Evolutionary conservation across 176 grass and related monocot species (phyloP), one percentile per base, ranked within the genome.

Genomic region (Musa beccarii): DNA sequence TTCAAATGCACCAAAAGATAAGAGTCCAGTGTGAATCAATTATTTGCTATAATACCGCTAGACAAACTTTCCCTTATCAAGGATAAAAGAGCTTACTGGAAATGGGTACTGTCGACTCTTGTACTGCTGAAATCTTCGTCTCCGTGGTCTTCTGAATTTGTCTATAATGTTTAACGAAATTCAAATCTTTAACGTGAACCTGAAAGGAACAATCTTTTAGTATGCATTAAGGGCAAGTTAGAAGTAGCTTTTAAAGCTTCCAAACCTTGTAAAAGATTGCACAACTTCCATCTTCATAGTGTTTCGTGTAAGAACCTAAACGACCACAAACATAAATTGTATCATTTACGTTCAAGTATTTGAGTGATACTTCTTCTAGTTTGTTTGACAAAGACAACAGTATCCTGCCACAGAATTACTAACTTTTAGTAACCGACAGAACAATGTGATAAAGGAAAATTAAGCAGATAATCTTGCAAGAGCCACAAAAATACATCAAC

Each of bases 291-390:
- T 75, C 72, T 80, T 2, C 8, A 74, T 54, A 54, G 63, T 76
- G 29, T 68, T 51, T 79, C 63, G 76, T 43, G 52, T 88, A 92
- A 61, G 68, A 82, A 0, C 1, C 1, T n/a, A 92, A 67, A 54
- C 0, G 0, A 51, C 89, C 89, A 71, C 59, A 76, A 82, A 89
- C 84, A 84, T 82, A 84, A 53, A 92, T 74, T 71, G 86, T 66
- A 67, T 92, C 86, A 52, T 84, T 68, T 55, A 52, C 1, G 54
- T 92, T 88, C 71, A 92, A 74, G 84, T 92, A 75, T 75, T 79
- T 82, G 10, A 89, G 11, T 73, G 84, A 66, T 66, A 82, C 70
- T 51, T 76, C 73, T 10, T 84, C 89, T 55, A 92, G 55, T 8
- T 80, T 15, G 12, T 75, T 63, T 0, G 3, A 22, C 11, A 92